Evolutionary conservation across 768 basidiomycete genomes (phyloP), one percentile per base, ranked within the genome.

Genomic region (Pholiota conissans): DNA sequence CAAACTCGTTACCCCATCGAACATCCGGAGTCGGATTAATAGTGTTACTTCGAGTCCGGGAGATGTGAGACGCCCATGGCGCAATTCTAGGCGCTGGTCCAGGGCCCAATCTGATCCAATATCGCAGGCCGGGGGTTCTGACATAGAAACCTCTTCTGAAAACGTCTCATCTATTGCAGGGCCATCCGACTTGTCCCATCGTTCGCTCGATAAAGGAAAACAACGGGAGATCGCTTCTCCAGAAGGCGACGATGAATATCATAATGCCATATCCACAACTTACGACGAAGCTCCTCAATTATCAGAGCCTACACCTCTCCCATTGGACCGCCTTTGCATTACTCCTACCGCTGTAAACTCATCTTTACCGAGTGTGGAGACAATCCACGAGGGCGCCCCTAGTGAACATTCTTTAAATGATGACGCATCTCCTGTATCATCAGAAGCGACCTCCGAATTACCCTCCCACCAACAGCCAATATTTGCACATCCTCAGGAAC

Each of bases 41-140:
- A 59, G 62, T 30, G 40, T 29, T 30, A 27, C 59, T 10, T 57
- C 62, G 16, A 55, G 29, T 16, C 53, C 60, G 7, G 55, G 55
- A 27, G 65, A 68, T 46, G 35, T 50, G 7, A 51, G 59, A 37
- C 53, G 65, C 47, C 61, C 64, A 46, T 68, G 69, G 71, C 63
- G 67, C 26, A 60, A 63, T 49, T 65, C 68, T 8, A 69, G 64
- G 49, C 70, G 76, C 35, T 73, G 71, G 63, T 76, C 74, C 11
- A 74, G 70, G 57, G 60, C 69, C 9, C 70, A 61, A 46, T 61
- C 56, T 26, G 59, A 65, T 32, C 57, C 64, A 6, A 42, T 13
- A 42, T 18, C 29, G 8, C 29, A 54, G 18, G 28, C 45, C 29
- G 58, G 56, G 26, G 56, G 47, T n/a, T 55, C 55, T 14, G 49